Conservation (phyloP, 2,329 filamentous ascomycete genomes). For the Aspergillus viridinutans region DNA sequence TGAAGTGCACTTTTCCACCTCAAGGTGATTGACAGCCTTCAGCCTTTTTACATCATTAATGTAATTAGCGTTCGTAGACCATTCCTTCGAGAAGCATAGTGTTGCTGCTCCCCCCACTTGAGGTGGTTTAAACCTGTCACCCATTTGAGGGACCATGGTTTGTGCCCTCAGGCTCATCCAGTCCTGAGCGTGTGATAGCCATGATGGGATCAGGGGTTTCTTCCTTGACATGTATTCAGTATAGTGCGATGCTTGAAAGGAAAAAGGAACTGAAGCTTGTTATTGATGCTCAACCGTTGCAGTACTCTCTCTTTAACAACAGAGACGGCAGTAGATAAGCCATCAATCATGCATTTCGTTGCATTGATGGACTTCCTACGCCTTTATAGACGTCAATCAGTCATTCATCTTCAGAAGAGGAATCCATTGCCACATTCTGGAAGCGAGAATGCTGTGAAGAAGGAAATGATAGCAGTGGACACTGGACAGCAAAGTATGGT, state of each 20-base stretch:
- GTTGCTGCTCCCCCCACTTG: slow-evolving; percentile 1
- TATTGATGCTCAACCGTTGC: too few species aligned
- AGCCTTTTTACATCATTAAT: not conserved
- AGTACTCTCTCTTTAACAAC: too few species aligned
- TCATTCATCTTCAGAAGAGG: not conserved
- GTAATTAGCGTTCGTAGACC: too few species aligned
- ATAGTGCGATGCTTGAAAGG: slow-evolving; percentile 1
- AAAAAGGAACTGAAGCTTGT: not conserved
- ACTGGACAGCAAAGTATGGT: not conserved
- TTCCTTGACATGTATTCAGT: not conserved
- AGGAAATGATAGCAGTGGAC: not conserved
- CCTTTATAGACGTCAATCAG: not conserved
- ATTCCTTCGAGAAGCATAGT: not conserved
- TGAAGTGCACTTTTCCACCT: not conserved
- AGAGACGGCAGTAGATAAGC: too few species aligned
- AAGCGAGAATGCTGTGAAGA: not conserved
- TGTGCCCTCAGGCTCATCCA: slow-evolving; percentile 5
- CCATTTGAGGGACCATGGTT: slow-evolving; percentile 15
- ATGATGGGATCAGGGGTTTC: slow-evolving; percentile 9
- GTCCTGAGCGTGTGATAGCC: not conserved
- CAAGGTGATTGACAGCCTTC: slow-evolving; percentile 2
- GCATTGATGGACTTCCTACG: not conserved
- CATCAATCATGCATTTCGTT: too few species aligned
- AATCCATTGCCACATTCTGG: not conserved
- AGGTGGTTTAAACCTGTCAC: slow-evolving; percentile 11